phyloP scores from a whole-genome alignment of 2,329 filamentous ascomycete species.

The Cercospora sp. region DNA sequence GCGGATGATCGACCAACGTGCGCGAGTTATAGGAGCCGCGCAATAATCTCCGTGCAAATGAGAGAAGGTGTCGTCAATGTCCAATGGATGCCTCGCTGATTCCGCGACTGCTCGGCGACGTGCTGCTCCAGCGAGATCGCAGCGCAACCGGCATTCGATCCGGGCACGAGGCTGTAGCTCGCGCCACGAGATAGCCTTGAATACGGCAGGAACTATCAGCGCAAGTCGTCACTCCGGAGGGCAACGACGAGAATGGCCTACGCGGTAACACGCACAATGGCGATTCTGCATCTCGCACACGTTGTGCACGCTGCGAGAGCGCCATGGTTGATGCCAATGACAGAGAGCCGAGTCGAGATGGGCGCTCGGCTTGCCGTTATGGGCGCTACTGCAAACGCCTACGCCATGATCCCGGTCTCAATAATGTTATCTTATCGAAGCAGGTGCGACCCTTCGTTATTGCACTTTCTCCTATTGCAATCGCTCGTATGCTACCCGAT shows the following conservation, averaged over 20 bases:
- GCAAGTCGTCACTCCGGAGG: background rate
- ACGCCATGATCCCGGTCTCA: constrained; percentile 5
- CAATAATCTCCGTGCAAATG: constrained; percentile 16
- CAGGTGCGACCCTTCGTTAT: background rate
- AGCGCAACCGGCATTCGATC: background rate
- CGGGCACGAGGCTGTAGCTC: background rate
- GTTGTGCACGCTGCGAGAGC: background rate
- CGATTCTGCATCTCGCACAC: background rate
- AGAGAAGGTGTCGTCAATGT: constrained; percentile 18
- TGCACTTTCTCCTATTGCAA: constrained; percentile 2
- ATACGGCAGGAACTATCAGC: background rate
- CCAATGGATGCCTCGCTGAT: background rate
- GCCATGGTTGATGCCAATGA: background rate
- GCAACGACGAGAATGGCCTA: background rate
- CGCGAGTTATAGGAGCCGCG: constrained; percentile 1
- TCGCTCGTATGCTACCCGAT: background rate
- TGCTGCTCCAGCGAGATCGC: background rate
- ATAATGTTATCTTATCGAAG: constrained; percentile 7
- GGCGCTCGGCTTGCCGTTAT: background rate
- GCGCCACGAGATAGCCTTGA: background rate
- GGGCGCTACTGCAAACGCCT: constrained; percentile 8
- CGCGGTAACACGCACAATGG: background rate
- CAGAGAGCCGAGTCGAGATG: background rate
- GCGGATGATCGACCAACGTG: background rate
- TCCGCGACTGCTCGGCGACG: background rate